These are phyloP conservation scores for Xerocomus amazonicus DNA, from an alignment of 1,284 basidiomycete genomes.

Conservation along the genomic window DNA sequence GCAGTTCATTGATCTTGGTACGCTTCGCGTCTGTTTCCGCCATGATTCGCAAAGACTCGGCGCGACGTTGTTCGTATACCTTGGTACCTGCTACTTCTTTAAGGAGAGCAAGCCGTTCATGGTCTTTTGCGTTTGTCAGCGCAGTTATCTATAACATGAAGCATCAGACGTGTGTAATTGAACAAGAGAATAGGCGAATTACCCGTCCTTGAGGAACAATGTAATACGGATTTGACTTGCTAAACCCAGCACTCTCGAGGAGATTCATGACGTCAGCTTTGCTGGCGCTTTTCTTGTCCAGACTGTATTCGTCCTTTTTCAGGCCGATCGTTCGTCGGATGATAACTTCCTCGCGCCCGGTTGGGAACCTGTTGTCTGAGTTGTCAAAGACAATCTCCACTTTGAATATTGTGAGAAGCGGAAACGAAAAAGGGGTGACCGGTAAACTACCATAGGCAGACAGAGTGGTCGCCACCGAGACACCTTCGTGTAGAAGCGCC, in stretches of 20 bases:
- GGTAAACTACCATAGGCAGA: slow-evolving; percentile 79
- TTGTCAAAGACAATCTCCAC: slow-evolving; percentile 90
- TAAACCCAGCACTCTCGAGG: slow-evolving; percentile 94
- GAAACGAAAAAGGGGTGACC: not conserved
- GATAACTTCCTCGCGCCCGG: slow-evolving; percentile 80
- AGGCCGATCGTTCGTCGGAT: slow-evolving; percentile 92
- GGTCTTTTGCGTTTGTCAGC: slow-evolving; percentile 96
- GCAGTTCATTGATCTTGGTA: slow-evolving; percentile 85
- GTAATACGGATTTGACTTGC: slow-evolving; percentile 96
- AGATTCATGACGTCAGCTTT: slow-evolving; percentile 98
- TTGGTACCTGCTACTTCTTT: slow-evolving; percentile 99
- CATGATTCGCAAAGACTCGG: slow-evolving; percentile 95
- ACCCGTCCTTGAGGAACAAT: slow-evolving; percentile 98
- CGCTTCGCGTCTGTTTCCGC: slow-evolving; percentile 93
- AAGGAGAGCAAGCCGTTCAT: slow-evolving; percentile 87
- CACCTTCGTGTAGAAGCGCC: slow-evolving; percentile 89
- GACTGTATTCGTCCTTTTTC: slow-evolving; percentile 98
- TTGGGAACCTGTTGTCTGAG: slow-evolving; percentile 87
- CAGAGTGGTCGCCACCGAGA: slow-evolving; percentile 83
- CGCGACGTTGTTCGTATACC: slow-evolving; percentile 93
- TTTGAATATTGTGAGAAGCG: slow-evolving; percentile 21
- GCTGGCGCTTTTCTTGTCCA: slow-evolving; percentile 93
- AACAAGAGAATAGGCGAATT: slow-evolving; percentile 31
- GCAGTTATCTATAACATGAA: slow-evolving; percentile 74
- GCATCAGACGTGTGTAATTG: slow-evolving; percentile 6